Evolutionary conservation across 2,329 filamentous ascomycete species (phyloP), one percentile per base, ranked within the genome.

Genomic region (Diaporthe longicolla): DNA sequence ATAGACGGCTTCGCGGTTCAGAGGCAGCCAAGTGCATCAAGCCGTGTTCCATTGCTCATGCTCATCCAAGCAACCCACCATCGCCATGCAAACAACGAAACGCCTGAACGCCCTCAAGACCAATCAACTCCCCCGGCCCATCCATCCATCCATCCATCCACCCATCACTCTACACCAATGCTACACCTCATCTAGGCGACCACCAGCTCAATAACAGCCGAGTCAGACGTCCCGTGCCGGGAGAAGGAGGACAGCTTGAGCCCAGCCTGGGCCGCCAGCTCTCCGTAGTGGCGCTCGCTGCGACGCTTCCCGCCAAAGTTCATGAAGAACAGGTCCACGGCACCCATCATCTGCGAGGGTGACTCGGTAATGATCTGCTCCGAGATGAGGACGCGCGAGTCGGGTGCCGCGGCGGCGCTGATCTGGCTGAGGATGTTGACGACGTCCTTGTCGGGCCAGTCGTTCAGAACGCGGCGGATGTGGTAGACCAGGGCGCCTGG

Each of bases 381-480:
- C 58, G 79, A 76, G 72, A 80, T 77, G 66, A 80, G 63, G 26
- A 79, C 69, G 19, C 77, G 63, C 7, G 77, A 78, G 35, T 75
- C 75, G 6, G 75, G 74, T 1, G 70, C 73, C 7, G 80, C 71
- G 3, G 78, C 79, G 3, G 76, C 73, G 2, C 76, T 76, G 50
- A 80, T 74, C 17, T 71, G 77, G 1, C 63, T 54, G 1, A 80
- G 74, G 48, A 80, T 78, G 4, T 72, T 72, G 1, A 59, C 68
- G 15, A 77, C 77, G 26, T 76, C 70, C 11, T 63, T 43, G 48
- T 81, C 80, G 54, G 78, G 76, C 73, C 80, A 81, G 69, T 81
- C 78, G 48, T 81, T 78, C 7, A 82, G 74, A n/a, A 80, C 74
- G 19, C 79, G 76, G 4, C 78, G 77, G 32, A 81, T 74, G 58